Base-by-base conservation (phyloP, 2,329 filamentous ascomycete genomes). In the Colletotrichum kahawae region DNA sequence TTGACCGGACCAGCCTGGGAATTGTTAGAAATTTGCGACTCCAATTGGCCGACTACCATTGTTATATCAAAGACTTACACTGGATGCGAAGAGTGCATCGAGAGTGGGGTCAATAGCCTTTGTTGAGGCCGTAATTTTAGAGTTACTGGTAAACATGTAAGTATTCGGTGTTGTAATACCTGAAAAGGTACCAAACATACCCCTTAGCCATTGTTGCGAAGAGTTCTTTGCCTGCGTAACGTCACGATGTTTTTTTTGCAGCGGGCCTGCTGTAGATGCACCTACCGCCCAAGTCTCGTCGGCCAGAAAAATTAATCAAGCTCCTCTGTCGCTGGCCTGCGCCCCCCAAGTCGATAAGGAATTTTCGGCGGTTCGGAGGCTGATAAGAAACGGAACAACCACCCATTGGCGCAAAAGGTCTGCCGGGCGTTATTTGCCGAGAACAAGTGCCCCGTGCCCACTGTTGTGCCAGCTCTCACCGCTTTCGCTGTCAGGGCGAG, bases 71-170 rank as follows among this genome's bases (percentile, higher is more conserved):
- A 60, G 74, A 89, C 92, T 86, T 89, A 95, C 93, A 87, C 94
- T 95, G 72, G 89, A 87, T 72, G 92, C 89, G 85, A 95, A 95
- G 51, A 95, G 88, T 76, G 93, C 92, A 80, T 92, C 89, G 78
- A 95, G 87, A 71, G 88, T 86, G 82, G 93, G 93, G 86, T 95
- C 93, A 75, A 95, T 87, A 75, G 88, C 87, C 82, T 90, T 90
- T 71, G 86, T 84, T 43, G 88, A 84, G 76, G 86, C 87, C 67
- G 83, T 78, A 75, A 91, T 79, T 71, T 80, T 66, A 73, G 48
- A 59, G 31, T 67, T 74, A 34, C 38, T 70, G 9, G 10, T 7
- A 7, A 2, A 3, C 1, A 13, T n/a, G 31, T 76, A 38, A 76
- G 66, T 24, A n/a, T 29, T 38, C 13, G 12, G 3, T 18, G 16